Conservation (phyloP, 1,139 yeast species). For the Saccharomyces hybrid region DNA sequence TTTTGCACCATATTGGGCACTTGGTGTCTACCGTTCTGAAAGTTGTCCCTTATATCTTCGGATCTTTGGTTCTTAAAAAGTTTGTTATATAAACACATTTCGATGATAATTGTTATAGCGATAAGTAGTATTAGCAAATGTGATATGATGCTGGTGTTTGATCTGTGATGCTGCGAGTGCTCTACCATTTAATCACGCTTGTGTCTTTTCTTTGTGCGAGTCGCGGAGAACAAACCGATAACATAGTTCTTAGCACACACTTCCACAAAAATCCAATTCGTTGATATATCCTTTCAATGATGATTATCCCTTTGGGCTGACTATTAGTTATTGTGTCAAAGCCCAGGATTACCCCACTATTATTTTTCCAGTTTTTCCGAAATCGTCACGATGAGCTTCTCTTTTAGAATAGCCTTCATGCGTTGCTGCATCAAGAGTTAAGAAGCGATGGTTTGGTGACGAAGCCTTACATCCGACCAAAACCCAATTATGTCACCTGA, state of each 20-base stretch:
- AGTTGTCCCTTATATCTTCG: constrained; percentile 6
- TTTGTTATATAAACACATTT: constrained; percentile 13
- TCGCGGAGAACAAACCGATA: not conserved
- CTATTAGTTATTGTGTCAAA: not conserved
- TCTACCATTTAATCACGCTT: not conserved
- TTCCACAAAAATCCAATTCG: not conserved
- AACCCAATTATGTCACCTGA: not conserved
- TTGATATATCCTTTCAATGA: not conserved
- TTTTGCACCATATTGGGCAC: not conserved
- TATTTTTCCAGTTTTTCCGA: not conserved
- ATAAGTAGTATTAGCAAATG: not conserved
- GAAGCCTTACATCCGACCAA: not conserved
- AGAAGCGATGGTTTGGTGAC: not conserved
- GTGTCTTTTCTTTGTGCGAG: not conserved
- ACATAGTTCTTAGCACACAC: not conserved
- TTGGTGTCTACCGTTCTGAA: not conserved
- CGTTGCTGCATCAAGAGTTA: not conserved
- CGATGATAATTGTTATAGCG: constrained; percentile 3
- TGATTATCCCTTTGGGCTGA: not conserved
- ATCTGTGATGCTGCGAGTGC: not conserved
- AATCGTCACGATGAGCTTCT: not conserved
- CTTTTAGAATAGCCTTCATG: not conserved
- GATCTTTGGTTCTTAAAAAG: constrained; percentile 8
- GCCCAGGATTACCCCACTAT: not conserved
- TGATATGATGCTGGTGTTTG: not conserved